These are phyloP conservation scores for Hanseniaspora vineae DNA, from an alignment of 805 yeast genomes.

Conservation along the genomic window DNA sequence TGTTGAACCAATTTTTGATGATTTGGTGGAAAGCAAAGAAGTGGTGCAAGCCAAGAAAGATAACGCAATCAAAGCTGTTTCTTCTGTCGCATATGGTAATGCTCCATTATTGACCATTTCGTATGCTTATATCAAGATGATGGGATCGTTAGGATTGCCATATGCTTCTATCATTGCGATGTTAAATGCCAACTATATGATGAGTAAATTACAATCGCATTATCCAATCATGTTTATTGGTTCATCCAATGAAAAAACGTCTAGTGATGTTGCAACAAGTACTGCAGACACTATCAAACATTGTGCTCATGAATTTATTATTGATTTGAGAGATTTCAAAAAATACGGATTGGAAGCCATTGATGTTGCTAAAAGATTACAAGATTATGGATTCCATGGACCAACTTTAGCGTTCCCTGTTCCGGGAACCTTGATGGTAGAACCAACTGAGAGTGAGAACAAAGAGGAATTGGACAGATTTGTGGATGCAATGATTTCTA, in stretches of 20 bases:
- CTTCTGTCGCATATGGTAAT: conserved; percentile 93
- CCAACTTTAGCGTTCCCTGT: conserved; percentile 99
- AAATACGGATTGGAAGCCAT: conserved; percentile 77
- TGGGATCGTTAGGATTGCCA: conserved; percentile 78
- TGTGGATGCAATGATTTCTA: conserved; percentile 73
- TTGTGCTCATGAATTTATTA: conserved; percentile 94
- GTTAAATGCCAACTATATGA: conserved; percentile 93
- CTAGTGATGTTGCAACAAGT: neutral
- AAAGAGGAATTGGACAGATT: conserved; percentile 81
- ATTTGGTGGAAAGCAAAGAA: neutral
- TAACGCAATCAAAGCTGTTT: conserved; percentile 58
- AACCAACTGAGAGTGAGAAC: conserved; percentile 94
- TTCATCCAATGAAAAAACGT: conserved; percentile 17
- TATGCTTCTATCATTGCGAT: conserved; percentile 83
- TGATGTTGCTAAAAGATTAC: conserved; percentile 92
- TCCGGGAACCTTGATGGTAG: conserved; percentile 94
- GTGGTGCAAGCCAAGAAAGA: conserved; percentile 25
- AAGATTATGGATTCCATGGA: conserved; percentile 97
- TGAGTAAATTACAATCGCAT: conserved; percentile 54
- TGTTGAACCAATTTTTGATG: conserved; percentile 18
- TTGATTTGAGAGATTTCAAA: conserved; percentile 81
- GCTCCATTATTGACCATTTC: conserved; percentile 89
- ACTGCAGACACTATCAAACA: conserved; percentile 34
- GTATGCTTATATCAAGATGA: conserved; percentile 86
- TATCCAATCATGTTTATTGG: conserved; percentile 69